Evolutionary conservation across 352 stramenopile genomes (phyloP).

Genomic region (Phytopythium litorale): DNA sequence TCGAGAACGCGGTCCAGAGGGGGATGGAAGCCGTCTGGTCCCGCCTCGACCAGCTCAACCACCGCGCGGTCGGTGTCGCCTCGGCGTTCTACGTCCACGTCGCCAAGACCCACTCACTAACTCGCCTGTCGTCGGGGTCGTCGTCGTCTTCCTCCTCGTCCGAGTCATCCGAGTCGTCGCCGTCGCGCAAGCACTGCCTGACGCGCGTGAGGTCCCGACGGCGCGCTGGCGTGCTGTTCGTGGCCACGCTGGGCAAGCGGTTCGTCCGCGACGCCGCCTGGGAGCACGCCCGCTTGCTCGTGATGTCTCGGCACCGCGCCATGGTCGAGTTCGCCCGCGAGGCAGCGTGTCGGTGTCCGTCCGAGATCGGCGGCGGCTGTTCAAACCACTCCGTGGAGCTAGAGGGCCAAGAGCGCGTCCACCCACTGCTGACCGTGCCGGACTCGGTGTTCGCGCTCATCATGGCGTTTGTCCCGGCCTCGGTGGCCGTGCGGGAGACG

Average conservation of each 20-base stretch:
- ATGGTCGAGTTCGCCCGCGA: background rate
- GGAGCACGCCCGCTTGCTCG: background rate
- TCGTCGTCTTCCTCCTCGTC: background rate
- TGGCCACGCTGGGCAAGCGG: background rate
- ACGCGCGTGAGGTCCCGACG: background rate
- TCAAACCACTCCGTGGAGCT: background rate
- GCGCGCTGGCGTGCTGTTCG: background rate
- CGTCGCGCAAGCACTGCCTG: background rate
- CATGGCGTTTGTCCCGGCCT: background rate
- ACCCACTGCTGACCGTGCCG: background rate
- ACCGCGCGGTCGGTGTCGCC: background rate
- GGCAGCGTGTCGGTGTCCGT: background rate
- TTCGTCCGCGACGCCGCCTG: background rate
- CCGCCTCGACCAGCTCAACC: conserved; percentile 3
- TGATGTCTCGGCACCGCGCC: background rate
- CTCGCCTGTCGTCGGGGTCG: background rate
- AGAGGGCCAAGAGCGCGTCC: background rate
- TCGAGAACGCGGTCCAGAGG: background rate
- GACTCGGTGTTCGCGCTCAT: conserved; percentile 8
- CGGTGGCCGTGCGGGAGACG: background rate
- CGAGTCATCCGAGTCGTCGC: background rate
- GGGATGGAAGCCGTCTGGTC: background rate
- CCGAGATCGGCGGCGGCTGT: background rate
- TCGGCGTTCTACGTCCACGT: background rate
- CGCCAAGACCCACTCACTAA: background rate